These are phyloP conservation scores for Cystobasidium tubakii DNA, from an alignment of 768 basidiomycete genomes.

Conservation along the genomic window DNA sequence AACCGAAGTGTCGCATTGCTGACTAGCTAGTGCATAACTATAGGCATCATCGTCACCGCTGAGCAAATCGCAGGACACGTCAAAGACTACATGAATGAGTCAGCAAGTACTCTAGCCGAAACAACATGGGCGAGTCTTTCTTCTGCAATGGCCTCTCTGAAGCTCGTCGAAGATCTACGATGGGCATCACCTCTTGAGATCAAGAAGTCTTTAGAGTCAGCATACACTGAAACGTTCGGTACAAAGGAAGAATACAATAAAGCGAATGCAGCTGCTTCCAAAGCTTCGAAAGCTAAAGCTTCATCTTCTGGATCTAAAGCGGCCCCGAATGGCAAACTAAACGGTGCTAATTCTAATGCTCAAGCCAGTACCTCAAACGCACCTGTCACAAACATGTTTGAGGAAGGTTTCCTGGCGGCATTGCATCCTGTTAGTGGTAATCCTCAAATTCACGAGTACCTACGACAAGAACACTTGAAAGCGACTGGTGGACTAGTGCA, in stretches of 20 bases:
- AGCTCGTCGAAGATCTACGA: conserved; percentile 59
- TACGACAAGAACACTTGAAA: conserved; percentile 74
- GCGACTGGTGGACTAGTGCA: conserved; percentile 75
- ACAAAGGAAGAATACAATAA: conserved; percentile 55
- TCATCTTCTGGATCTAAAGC: conserved; percentile 34
- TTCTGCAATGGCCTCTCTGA: conserved; percentile 61
- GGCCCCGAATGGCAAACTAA: neutral
- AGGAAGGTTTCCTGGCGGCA: conserved; percentile 85
- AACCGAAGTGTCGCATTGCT: no score
- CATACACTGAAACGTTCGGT: conserved; percentile 65
- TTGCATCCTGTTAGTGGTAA: conserved; percentile 93
- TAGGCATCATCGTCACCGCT: conserved; percentile 72
- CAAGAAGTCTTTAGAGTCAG: conserved; percentile 70
- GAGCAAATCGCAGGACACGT: conserved; percentile 61
- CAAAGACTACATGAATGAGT: conserved; percentile 55
- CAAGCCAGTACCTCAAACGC: neutral
- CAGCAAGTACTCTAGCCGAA: conserved; percentile 54
- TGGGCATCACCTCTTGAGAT: conserved; percentile 81
- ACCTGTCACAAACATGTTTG: conserved; percentile 57
- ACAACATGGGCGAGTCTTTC: conserved; percentile 72
- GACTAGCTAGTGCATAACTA: neutral
- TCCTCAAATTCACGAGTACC: conserved; percentile 69
- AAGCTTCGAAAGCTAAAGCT: conserved; percentile 39
- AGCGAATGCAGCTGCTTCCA: conserved; percentile 38
- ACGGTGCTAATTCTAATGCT: conserved; percentile 32